phyloP scores from a whole-genome alignment of 208 protist species.

The Endotrypanum monterogeii region DNA sequence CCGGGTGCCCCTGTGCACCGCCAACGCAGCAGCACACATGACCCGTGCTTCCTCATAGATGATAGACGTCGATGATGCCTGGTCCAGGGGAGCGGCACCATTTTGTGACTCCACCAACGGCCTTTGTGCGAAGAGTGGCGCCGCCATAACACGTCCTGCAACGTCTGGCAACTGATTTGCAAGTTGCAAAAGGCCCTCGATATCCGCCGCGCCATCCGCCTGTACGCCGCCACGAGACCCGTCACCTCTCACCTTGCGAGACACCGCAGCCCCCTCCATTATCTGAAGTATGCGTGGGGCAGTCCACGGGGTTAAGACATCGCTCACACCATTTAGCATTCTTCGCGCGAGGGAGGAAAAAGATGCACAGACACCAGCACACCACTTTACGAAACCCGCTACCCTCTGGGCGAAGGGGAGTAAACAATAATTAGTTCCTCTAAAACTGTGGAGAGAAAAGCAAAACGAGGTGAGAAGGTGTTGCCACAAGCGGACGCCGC shows the following conservation, averaged over 20 bases:
- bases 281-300: slow-evolving; percentile 41
- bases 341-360: neutral
- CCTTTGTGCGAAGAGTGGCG: slow-evolving; percentile 66
- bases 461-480: neutral
- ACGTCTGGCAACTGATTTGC: slow-evolving; percentile 58
- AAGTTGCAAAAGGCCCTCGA: slow-evolving; percentile 40
- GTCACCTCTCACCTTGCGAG: slow-evolving; percentile 1
- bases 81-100: neutral
- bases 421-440: too few relatives aligned
- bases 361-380: neutral
- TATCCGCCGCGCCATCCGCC: slow-evolving; percentile 21
- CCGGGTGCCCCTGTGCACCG: slow-evolving; percentile 20
- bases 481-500: neutral
- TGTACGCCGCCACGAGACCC: neutral
- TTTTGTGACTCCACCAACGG: slow-evolving; percentile 19
- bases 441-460: neutral
- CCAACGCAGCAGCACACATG: slow-evolving; percentile 53
- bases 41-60: slow-evolving; percentile 20
- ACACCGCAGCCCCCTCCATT: slow-evolving; percentile 43
- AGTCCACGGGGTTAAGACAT: slow-evolving; percentile 58
- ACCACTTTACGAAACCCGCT: neutral
- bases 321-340: slow-evolving; percentile 23
- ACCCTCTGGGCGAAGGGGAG: neutral
- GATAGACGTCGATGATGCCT: slow-evolving; percentile 6
- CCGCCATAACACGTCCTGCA: slow-evolving; percentile 58